phyloP scores from a whole-genome alignment of 2,329 filamentous ascomycete species.

The Trichoderma breve region DNA sequence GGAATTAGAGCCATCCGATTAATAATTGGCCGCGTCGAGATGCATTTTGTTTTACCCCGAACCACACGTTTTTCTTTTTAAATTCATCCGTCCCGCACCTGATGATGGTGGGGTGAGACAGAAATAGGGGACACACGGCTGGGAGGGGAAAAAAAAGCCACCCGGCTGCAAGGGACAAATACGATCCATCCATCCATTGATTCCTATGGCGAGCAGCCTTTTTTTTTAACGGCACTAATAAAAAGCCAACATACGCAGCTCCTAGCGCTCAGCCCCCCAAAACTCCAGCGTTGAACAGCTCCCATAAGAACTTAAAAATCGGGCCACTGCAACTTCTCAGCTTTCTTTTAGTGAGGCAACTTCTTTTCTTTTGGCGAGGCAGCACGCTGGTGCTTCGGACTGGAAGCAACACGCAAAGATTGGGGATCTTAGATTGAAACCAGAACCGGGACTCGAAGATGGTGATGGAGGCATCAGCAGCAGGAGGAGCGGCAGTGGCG shows the following conservation, averaged over 20 bases:
- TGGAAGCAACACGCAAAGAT: neutral
- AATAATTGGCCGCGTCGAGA: neutral
- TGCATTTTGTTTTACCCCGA: neutral
- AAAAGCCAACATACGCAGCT: neutral
- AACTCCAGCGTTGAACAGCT: neutral
- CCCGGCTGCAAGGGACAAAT: neutral
- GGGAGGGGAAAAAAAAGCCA: neutral
- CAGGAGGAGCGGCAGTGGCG: conserved; percentile 21
- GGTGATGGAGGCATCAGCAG: conserved; percentile 2
- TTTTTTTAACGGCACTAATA: neutral
- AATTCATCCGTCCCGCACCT: neutral
- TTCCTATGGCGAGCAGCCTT: neutral
- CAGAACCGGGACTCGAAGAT: neutral
- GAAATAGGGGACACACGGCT: neutral
- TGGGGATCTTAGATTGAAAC: neutral
- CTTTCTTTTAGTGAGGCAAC: neutral
- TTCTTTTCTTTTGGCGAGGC: neutral
- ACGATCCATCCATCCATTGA: neutral
- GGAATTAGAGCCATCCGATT: neutral
- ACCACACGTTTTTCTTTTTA: neutral
- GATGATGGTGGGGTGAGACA: neutral
- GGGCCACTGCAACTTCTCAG: neutral
- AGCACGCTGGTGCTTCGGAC: neutral
- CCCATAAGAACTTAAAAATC: neutral
- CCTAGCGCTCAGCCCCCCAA: neutral